These are phyloP conservation scores for Calonectria pteridis DNA, from an alignment of 2,329 filamentous ascomycete species.

Conservation along the genomic window DNA sequence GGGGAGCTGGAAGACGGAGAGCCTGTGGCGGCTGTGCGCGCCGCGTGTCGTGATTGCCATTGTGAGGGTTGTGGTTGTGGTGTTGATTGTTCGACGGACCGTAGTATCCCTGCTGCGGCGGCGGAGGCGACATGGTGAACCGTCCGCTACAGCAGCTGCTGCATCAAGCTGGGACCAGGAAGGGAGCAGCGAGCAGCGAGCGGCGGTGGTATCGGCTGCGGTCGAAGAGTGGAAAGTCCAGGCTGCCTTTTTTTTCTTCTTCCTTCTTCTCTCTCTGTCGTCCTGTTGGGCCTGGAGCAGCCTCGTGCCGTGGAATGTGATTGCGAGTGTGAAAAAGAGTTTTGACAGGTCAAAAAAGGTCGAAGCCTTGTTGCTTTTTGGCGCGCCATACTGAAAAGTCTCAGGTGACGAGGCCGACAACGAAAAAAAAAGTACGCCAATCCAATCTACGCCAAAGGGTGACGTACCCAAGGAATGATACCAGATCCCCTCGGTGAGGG, in stretches of 20 bases:
- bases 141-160: background rate
- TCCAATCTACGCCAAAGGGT: conserved; percentile 1
- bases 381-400: conserved; percentile 5
- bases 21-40: background rate
- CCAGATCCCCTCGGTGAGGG: background rate
- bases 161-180: background rate
- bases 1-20: conserved; percentile 3
- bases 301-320: conserved; percentile 2
- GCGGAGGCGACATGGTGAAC: conserved; percentile 6
- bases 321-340: conserved; percentile 5
- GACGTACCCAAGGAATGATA: conserved; percentile 11
- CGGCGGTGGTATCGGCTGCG: background rate
- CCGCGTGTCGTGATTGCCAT: background rate
- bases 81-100: background rate
- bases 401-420: conserved; percentile 12
- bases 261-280: background rate
- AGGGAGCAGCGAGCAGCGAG: background rate
- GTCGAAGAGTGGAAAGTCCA: background rate
- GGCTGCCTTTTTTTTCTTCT: background rate
- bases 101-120: conserved; percentile 2
- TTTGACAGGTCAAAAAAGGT: conserved; percentile 1
- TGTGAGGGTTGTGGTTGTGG: background rate
- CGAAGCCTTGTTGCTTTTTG: conserved; percentile 7
- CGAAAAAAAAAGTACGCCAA: background rate
- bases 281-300: background rate